Conservation (phyloP, 1,139 yeast genomes). For the Diutina sp. region DNA sequence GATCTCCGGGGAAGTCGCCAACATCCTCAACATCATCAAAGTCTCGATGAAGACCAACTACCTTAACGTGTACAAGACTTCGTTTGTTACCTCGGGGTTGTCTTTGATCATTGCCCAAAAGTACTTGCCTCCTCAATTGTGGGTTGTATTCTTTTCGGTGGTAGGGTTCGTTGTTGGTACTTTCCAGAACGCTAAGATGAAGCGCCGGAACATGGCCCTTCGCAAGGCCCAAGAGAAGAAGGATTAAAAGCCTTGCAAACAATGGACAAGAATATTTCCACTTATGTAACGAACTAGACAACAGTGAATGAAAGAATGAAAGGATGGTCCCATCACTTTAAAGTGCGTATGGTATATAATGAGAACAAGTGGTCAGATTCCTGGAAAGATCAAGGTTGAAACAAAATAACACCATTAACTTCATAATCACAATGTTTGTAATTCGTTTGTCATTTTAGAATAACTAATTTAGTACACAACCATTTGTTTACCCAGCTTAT, state of each 20-base stretch:
- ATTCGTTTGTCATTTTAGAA: background rate
- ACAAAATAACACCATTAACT: too few relatives aligned
- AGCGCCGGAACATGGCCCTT: slow-evolving; percentile 17
- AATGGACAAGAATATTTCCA: background rate
- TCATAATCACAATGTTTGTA: background rate
- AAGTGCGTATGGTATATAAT: too few relatives aligned
- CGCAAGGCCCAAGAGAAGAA: background rate
- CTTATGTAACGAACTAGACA: background rate
- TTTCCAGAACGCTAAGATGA: slow-evolving; percentile 58
- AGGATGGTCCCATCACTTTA: too few relatives aligned
- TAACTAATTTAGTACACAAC: slow-evolving; percentile 9
- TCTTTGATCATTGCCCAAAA: slow-evolving; percentile 64
- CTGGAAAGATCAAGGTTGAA: too few relatives aligned
- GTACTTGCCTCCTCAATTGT: slow-evolving; percentile 56
- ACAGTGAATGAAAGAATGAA: too few relatives aligned
- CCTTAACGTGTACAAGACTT: slow-evolving; percentile 44
- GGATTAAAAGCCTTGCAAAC: background rate
- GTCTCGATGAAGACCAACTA: slow-evolving; percentile 37
- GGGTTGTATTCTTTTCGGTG: slow-evolving; percentile 76
- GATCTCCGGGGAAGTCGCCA: background rate
- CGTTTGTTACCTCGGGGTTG: slow-evolving; percentile 53
- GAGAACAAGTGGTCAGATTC: too few relatives aligned
- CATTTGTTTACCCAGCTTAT: slow-evolving; percentile 31
- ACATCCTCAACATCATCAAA: background rate
- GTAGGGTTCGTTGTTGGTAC: slow-evolving; percentile 70